These are phyloP conservation scores for Tetrapisispora namnaoensis DNA, from an alignment of 805 yeast genomes.

Conservation along the genomic window DNA sequence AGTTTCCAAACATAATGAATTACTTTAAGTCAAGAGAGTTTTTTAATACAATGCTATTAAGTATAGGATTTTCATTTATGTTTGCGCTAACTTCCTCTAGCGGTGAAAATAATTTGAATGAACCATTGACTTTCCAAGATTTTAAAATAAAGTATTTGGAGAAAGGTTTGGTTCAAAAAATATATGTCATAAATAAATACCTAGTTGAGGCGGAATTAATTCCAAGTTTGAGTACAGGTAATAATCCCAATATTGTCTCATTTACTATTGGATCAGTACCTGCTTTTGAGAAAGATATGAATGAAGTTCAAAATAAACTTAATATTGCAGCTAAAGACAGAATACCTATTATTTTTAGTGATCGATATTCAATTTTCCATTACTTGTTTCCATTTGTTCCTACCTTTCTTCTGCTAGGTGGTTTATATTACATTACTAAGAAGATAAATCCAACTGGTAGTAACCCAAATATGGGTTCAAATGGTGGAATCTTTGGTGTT, in stretches of 20 bases:
- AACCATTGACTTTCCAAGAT: constrained; percentile 59
- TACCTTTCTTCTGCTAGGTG: constrained; percentile 71
- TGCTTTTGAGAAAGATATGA: constrained; percentile 74
- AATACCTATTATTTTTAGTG: constrained; percentile 67
- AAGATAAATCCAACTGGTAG: constrained; percentile 15
- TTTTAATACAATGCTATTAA: constrained; percentile 30
- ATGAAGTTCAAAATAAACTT: constrained; percentile 57
- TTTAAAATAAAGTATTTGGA: constrained; percentile 72
- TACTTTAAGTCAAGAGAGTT: constrained; percentile 37
- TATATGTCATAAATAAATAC: constrained; percentile 64
- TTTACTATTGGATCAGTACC: constrained; percentile 88
- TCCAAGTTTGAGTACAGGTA: constrained; percentile 27
- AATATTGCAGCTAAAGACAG: constrained; percentile 60
- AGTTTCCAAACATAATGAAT: constrained; percentile 18
- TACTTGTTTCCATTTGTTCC: constrained; percentile 68
- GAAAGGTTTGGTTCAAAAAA: constrained; percentile 64
- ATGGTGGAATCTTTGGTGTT: constrained; percentile 78
- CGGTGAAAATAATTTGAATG: constrained; percentile 13
- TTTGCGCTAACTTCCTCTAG: constrained; percentile 28
- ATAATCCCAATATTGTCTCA: constrained; percentile 38
- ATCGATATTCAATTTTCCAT: constrained; percentile 54
- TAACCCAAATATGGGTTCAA: constrained; percentile 32
- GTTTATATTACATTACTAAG: constrained; percentile 40
- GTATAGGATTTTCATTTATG: constrained; percentile 32
- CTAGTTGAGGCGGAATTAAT: constrained; percentile 60